phyloP scores from a whole-genome alignment of 2,329 filamentous ascomycete species.

The Ceratocystis smalleyi region DNA sequence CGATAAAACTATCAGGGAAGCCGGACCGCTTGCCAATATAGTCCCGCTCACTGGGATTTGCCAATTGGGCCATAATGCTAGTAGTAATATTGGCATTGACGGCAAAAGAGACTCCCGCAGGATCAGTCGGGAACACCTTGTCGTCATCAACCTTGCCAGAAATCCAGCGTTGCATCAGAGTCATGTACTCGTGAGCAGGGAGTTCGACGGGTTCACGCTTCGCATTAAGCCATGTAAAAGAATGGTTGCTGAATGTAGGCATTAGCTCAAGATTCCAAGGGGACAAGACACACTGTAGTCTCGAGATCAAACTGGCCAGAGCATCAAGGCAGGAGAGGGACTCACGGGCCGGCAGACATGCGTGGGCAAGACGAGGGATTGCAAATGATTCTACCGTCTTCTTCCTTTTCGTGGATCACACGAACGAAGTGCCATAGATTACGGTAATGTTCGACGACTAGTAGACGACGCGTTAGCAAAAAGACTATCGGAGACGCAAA shows the following conservation, averaged over 20 bases:
- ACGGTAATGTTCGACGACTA: slow-evolving; percentile 85
- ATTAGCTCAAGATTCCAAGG: not conserved
- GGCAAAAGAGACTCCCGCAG: slow-evolving; percentile 50
- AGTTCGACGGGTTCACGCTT: slow-evolving; percentile 80
- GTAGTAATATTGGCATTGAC: slow-evolving; percentile 44
- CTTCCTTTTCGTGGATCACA: slow-evolving; percentile 74
- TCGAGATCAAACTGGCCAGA: no score
- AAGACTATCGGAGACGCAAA: not conserved
- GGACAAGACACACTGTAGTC: no score
- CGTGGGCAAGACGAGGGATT: slow-evolving; percentile 71
- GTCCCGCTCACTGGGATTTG: slow-evolving; percentile 44
- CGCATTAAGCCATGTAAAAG: slow-evolving; percentile 90
- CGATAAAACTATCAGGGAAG: slow-evolving; percentile 78
- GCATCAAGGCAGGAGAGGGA: slow-evolving; percentile 21
- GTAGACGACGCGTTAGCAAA: slow-evolving; percentile 11
- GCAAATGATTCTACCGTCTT: slow-evolving; percentile 63
- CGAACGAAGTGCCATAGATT: slow-evolving; percentile 79
- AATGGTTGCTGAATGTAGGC: slow-evolving; percentile 50
- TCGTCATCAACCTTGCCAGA: slow-evolving; percentile 86
- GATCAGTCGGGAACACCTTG: slow-evolving; percentile 78
- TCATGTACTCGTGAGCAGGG: slow-evolving; percentile 84
- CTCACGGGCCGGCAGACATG: slow-evolving; percentile 88
- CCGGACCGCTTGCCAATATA: slow-evolving; percentile 89
- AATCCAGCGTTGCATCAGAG: slow-evolving; percentile 93
- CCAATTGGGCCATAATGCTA: slow-evolving; percentile 46